Conservation (phyloP, 1,284 basidiomycete species). For the Rhodotorula sp. region DNA sequence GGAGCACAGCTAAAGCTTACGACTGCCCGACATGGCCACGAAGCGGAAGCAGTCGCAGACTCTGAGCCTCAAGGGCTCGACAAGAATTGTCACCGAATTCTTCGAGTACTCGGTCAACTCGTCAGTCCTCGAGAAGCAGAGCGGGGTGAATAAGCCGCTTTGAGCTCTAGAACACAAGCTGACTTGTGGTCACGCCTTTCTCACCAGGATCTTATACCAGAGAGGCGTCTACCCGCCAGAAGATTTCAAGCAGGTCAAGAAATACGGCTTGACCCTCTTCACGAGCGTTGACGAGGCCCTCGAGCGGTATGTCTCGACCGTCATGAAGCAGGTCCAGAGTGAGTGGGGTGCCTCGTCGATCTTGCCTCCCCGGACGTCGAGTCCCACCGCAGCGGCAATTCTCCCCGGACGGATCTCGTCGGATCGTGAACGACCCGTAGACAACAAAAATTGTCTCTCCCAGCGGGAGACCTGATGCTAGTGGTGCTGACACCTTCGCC, state of each 20-base stretch:
- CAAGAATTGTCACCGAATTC: slow-evolving; percentile 94
- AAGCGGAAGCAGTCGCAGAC: slow-evolving; percentile 34
- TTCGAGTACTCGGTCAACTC: slow-evolving; percentile 97
- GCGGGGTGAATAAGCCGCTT: neutral
- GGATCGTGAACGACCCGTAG: no score
- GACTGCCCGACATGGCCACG: slow-evolving; percentile 26
- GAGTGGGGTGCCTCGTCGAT: slow-evolving; percentile 46
- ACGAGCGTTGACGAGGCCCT: slow-evolving; percentile 89
- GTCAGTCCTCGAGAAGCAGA: slow-evolving; percentile 54
- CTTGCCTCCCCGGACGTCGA: neutral
- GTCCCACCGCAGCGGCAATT: no score
- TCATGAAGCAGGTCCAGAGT: slow-evolving; percentile 87
- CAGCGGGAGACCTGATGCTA: neutral
- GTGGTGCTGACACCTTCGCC: slow-evolving; percentile 5
- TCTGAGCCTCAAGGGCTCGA: slow-evolving; percentile 90
- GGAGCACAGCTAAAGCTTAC: neutral
- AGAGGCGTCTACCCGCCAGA: slow-evolving; percentile 95
- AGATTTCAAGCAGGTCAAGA: slow-evolving; percentile 95
- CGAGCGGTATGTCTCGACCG: slow-evolving; percentile 88
- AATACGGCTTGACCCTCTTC: slow-evolving; percentile 93
- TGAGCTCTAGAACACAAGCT: neutral
- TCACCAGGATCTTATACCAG: slow-evolving; percentile 88
- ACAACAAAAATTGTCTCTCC: no score
- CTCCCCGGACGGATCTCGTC: no score
- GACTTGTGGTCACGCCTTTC: neutral